Percentiles rank a stretch among this genome's conserved stretches.
phyloP scores from a whole-genome alignment of 257 asterid species.

The Ligustrum vulgare region DNA sequence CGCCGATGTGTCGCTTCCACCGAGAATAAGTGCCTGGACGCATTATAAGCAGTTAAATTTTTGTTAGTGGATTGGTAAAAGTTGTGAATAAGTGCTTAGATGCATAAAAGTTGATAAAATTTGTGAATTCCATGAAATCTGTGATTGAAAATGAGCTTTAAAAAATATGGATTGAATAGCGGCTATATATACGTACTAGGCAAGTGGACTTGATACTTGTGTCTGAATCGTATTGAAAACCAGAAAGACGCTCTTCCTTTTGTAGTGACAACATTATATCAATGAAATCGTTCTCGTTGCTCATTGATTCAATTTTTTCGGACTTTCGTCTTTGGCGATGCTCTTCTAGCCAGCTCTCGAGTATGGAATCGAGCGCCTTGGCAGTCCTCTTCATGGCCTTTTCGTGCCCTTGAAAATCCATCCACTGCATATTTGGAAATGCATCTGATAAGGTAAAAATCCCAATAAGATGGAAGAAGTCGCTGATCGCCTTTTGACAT shows the following conservation, averaged over 20 bases:
- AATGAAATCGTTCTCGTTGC: conserved; percentile 15
- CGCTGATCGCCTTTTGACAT: conserved; percentile 11
- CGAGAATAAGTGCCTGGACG: conserved; percentile 8
- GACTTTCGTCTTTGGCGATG: conserved; percentile 1
- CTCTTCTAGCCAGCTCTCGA: conserved; percentile 24
- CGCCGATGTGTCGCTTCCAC: conserved; percentile 25
- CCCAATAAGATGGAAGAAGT: conserved; percentile 15
- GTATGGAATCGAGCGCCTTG: conserved; percentile 21
- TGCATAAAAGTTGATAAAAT: too few relatives aligned
- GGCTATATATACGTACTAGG: neutral
- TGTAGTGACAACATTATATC: conserved; percentile 20
- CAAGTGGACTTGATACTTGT: conserved; percentile 26
- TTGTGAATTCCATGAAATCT: too few relatives aligned
- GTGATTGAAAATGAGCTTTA: too few relatives aligned
- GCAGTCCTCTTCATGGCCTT: conserved; percentile 26
- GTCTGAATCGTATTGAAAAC: conserved; percentile 19
- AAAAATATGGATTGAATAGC: too few relatives aligned
- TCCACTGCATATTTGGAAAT: conserved; percentile 19
- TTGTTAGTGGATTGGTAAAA: neutral
- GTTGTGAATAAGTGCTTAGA: too few relatives aligned
- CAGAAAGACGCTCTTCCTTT: neutral
- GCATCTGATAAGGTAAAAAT: conserved; percentile 23
- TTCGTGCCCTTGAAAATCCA: conserved; percentile 25
- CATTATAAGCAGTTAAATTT: neutral
- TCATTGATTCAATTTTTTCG: neutral